phyloP scores from a whole-genome alignment of 73 alveolate species.

The Uronychia setigera region DNA sequence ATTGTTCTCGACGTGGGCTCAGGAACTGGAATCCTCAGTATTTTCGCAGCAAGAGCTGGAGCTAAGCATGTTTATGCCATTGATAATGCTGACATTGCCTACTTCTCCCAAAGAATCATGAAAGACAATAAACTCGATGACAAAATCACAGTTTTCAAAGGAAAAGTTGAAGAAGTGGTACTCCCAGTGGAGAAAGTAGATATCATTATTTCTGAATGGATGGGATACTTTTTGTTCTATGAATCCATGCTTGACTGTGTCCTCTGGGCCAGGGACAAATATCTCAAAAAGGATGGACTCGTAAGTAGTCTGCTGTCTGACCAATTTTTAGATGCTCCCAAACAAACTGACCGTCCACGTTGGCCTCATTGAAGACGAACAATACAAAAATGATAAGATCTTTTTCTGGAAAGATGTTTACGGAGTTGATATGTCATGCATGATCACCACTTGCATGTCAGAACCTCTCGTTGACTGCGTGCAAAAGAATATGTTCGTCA shows the following conservation, averaged over 20 bases:
- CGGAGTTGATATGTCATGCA: conserved; percentile 88
- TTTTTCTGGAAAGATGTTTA: conserved; percentile 88
- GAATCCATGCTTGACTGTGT: conserved; percentile 93
- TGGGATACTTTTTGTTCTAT: conserved; percentile 89
- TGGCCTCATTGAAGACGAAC: conserved; percentile 93
- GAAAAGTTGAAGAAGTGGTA: conserved; percentile 88
- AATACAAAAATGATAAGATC: conserved; percentile 77
- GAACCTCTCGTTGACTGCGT: conserved; percentile 87
- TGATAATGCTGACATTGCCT: conserved; percentile 91
- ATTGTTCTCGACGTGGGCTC: conserved; percentile 90
- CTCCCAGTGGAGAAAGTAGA: conserved; percentile 89
- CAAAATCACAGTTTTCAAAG: conserved; percentile 78
- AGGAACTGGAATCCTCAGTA: conserved; percentile 91
- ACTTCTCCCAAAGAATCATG: conserved; percentile 76
- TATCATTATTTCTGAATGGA: conserved; percentile 92
- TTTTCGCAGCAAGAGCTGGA: conserved; percentile 94
- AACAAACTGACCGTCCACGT: conserved; percentile 83
- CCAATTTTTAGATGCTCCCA: conserved; percentile 92
- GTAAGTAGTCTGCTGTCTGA: not conserved
- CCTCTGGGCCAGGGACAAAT: conserved; percentile 90
- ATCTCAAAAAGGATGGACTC: conserved; percentile 81
- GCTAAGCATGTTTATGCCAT: conserved; percentile 88
- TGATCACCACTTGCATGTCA: conserved; percentile 56
- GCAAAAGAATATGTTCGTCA: conserved; percentile 60
- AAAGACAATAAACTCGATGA: conserved; percentile 75